These are phyloP conservation scores for Lepidium aucheri DNA, from an alignment of 345 rosid genomes.

Conservation along the genomic window DNA sequence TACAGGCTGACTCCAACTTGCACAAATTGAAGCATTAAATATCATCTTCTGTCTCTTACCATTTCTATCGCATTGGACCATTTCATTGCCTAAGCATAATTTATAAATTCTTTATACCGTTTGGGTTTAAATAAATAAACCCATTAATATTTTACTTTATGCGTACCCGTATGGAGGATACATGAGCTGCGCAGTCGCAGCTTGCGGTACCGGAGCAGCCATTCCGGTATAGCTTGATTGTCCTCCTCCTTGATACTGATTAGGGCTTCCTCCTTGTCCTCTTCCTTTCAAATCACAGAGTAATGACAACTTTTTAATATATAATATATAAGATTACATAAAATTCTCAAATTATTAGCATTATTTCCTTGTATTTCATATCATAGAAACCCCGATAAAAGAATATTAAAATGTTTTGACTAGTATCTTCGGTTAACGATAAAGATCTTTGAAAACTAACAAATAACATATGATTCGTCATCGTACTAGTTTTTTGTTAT, in stretches of 20 bases:
- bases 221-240: constrained; percentile 43
- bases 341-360: neutral
- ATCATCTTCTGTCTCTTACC: constrained; percentile 28
- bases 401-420: neutral
- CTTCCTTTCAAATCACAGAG: constrained; percentile 38
- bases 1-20: constrained; percentile 36
- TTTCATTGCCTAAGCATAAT: constrained; percentile 17
- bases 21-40: constrained; percentile 27
- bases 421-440: neutral
- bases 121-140: constrained; percentile 3
- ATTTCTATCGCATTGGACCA: constrained; percentile 23
- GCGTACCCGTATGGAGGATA: constrained; percentile 27
- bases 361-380: neutral
- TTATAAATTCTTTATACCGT: constrained; percentile 2
- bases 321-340: neutral
- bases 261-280: constrained; percentile 52
- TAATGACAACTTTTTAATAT: neutral
- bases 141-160: neutral
- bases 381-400: neutral
- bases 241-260: constrained; percentile 44
- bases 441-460: neutral
- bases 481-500: neutral
- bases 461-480: neutral
- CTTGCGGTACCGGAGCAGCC: constrained; percentile 36
- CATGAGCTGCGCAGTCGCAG: constrained; percentile 34